Evolutionary conservation across 768 basidiomycete species (phyloP), one percentile per base, ranked within the genome.

Genomic region (Flagelloscypha sp.): DNA sequence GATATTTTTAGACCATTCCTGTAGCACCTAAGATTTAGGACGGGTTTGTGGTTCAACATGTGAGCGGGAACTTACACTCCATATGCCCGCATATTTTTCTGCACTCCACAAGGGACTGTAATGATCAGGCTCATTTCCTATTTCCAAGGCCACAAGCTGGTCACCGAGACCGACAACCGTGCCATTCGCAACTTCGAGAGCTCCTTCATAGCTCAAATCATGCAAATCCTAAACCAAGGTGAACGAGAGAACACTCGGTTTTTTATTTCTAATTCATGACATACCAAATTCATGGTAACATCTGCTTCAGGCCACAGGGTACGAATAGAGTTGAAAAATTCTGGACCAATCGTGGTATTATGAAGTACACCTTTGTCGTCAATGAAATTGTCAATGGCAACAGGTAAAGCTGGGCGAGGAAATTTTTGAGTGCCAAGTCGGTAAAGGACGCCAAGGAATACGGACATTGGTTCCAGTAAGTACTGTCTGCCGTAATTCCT

Each of bases 41-140:
- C 11, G n/a, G 5, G 2, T n/a, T n/a, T n/a, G n/a, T n/a, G n/a
- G n/a, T n/a, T 19, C 21, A n/a, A n/a, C 2, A 17, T 12, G 18
- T 4, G 5, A 25, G 9, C 30, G 11, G 18, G 43, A 27, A 13
- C 56, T 33, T 45, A 68, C 72, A 48, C 55, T 59, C 70, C 71
- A 73, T 10, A 59, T 57, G 10, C 46, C 45, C 3, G 62, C 58
- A 41, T 74, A 74, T 15, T 54, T 65, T 41, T 62, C 49, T 18
- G 71, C 61, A 2, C 63, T 62, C 41, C 65, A 66, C 7, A 42
- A 22, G 24, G 57, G 56, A 40, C 18, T 10, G 27, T 72, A 74
- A 24, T 72, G 69, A 46, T 74, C 71, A 2, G 71, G 71, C 49
- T 74, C 72, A 33, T 74, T 74, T 15, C 72, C 72, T 40, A 74